phyloP scores from a whole-genome alignment of 2,329 filamentous ascomycete species.

The Cordyceps cicadae region DNA sequence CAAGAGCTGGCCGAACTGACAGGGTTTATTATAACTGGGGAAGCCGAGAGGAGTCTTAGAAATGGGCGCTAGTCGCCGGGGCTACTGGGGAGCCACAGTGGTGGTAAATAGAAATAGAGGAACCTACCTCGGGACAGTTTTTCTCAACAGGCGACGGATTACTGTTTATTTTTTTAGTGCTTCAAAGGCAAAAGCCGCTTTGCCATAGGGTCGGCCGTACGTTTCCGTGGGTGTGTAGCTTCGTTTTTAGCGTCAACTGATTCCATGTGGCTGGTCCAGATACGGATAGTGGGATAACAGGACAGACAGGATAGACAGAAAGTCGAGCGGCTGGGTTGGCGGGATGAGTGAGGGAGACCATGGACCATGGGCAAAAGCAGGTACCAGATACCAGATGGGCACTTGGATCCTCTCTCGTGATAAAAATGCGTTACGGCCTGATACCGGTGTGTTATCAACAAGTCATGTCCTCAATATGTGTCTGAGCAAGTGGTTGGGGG shows the following conservation, averaged over 20 bases:
- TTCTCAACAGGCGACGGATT: no score
- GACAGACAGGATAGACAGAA: neutral
- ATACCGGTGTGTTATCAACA: neutral
- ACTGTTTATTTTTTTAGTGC: neutral
- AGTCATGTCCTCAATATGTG: neutral
- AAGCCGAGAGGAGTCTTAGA: neutral
- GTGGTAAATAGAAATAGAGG: no score
- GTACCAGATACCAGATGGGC: neutral
- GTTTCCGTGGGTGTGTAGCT: neutral
- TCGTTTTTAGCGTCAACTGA: neutral
- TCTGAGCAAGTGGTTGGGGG: neutral
- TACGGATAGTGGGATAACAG: no score
- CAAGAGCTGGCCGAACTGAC: conserved; percentile 9
- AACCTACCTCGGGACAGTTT: no score
- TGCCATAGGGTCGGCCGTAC: neutral
- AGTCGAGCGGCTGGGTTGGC: neutral
- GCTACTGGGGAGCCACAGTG: neutral
- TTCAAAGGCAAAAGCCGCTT: neutral
- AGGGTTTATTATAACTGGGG: conserved; percentile 9
- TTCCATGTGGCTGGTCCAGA: neutral
- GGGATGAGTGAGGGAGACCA: neutral
- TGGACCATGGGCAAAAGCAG: neutral
- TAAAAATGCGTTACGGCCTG: neutral
- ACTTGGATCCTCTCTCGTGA: neutral
- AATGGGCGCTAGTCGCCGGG: conserved; percentile 8